These are phyloP conservation scores for Chlorophyllum brunneum DNA, from an alignment of 768 basidiomycete genomes.

Conservation along the genomic window DNA sequence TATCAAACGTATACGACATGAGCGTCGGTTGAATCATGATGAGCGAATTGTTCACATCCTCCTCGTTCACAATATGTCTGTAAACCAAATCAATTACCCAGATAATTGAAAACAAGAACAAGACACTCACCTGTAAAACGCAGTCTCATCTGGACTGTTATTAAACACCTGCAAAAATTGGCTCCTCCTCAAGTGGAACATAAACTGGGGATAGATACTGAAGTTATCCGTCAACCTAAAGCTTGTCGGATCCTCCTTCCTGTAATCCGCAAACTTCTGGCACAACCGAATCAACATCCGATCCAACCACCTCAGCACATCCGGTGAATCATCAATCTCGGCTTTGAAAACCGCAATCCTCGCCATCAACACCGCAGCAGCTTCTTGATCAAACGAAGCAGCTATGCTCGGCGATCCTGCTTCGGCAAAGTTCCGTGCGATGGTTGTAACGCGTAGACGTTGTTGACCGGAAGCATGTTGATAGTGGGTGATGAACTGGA, in stretches of 20 bases:
- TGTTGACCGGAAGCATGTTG: conserved; percentile 96
- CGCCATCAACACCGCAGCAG: conserved; percentile 96
- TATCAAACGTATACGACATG: conserved; percentile 97
- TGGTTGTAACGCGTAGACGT: conserved; percentile 94
- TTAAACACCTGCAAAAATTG: conserved; percentile 99
- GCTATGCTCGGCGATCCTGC: conserved; percentile 94
- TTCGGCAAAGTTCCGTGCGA: conserved; percentile 96
- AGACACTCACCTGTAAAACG: conserved; percentile 83
- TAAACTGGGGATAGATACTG: conserved; percentile 99
- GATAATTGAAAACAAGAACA: not conserved
- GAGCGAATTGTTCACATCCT: conserved; percentile 98
- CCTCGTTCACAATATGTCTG: conserved; percentile 92
- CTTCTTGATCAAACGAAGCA: conserved; percentile 95
- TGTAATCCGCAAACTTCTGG: conserved; percentile 98
- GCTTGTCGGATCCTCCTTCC: conserved; percentile 94
- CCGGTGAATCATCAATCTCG: conserved; percentile 96
- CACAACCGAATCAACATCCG: conserved; percentile 97
- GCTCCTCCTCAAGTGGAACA: conserved; percentile 97
- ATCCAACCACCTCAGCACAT: conserved; percentile 96
- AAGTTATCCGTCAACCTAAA: conserved; percentile 95
- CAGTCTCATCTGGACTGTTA: conserved; percentile 99
- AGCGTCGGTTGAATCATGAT: conserved; percentile 99
- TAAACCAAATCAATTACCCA: conserved; percentile 5
- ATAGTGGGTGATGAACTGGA: conserved; percentile 98
- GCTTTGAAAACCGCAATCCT: conserved; percentile 99